Evolutionary conservation across 305 asterid species (phyloP).

Genomic region (Nicotiana rustica): DNA sequence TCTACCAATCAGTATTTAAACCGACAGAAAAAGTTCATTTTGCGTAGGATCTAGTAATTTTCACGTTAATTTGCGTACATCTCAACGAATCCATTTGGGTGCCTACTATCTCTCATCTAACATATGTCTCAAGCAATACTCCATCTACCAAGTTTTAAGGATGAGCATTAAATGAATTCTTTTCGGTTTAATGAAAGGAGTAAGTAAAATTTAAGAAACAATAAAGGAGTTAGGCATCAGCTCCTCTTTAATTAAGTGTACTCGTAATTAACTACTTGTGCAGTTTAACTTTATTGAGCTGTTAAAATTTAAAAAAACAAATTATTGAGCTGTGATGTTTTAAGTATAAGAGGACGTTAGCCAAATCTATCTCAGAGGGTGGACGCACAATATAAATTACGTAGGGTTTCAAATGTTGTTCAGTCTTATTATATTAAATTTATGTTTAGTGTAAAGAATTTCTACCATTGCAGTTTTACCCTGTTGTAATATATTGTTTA

Average conservation of each 20-base stretch:
- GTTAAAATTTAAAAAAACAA: not conserved
- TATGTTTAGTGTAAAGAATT: too few species aligned
- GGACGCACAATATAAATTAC: not conserved
- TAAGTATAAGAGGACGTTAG: not conserved
- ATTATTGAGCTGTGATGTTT: not conserved
- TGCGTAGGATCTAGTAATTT: not conserved
- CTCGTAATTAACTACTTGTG: not conserved
- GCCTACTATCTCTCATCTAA: not conserved
- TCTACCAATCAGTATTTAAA: not conserved
- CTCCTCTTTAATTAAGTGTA: not conserved
- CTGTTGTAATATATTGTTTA: too few species aligned
- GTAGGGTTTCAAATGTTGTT: not conserved
- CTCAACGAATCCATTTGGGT: not conserved
- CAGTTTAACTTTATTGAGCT: slow-evolving; percentile 13
- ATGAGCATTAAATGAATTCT: not conserved
- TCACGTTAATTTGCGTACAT: not conserved
- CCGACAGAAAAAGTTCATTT: not conserved
- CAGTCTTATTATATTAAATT: too few species aligned
- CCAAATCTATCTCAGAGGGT: not conserved
- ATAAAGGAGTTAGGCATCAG: not conserved
- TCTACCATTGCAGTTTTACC: too few species aligned
- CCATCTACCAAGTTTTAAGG: not conserved
- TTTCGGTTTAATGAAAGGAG: too few species aligned
- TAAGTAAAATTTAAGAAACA: not conserved
- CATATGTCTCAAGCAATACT: not conserved